Conservation (phyloP, 768 basidiomycete genomes). For the Tricholoma saponaceum region DNA sequence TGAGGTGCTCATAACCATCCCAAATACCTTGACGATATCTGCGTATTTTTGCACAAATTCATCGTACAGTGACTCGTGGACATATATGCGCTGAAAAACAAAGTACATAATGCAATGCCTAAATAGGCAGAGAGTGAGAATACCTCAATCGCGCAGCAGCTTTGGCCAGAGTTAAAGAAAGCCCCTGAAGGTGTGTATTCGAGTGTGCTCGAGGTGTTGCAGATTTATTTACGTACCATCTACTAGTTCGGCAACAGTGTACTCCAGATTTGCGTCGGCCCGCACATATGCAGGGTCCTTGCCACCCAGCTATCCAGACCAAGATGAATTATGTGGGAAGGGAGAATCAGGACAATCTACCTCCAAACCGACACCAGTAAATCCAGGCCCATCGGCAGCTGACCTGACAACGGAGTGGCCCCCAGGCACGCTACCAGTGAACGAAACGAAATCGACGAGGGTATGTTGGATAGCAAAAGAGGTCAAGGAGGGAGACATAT, state of each 20-base stretch:
- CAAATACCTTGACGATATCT: conserved; percentile 62
- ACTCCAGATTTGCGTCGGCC: conserved; percentile 79
- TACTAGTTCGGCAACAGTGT: conserved; percentile 80
- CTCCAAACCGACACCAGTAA: conserved; percentile 88
- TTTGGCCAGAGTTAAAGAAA: conserved; percentile 97
- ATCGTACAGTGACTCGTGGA: conserved; percentile 81
- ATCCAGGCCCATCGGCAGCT: conserved; percentile 60
- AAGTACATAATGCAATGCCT: background rate
- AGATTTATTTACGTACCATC: conserved; percentile 57
- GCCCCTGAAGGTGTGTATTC: conserved; percentile 47
- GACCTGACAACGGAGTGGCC: conserved; percentile 72
- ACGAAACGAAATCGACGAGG: conserved; percentile 75
- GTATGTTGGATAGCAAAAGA: conserved; percentile 59
- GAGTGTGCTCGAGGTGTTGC: background rate
- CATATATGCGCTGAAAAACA: conserved; percentile 75
- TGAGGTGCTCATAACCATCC: background rate
- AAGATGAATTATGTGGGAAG: conserved; percentile 1
- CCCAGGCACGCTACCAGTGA: conserved; percentile 82
- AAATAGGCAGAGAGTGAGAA: conserved; percentile 2
- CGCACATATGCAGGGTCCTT: conserved; percentile 98
- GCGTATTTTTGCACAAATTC: conserved; percentile 72
- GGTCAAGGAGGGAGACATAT: conserved; percentile 63
- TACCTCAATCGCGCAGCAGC: conserved; percentile 92
- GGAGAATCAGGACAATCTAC: conserved; percentile 28
- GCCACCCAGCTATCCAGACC: conserved; percentile 69